Base-by-base conservation (phyloP, 257 asterid genomes). In the Eucommia ulmoides region DNA sequence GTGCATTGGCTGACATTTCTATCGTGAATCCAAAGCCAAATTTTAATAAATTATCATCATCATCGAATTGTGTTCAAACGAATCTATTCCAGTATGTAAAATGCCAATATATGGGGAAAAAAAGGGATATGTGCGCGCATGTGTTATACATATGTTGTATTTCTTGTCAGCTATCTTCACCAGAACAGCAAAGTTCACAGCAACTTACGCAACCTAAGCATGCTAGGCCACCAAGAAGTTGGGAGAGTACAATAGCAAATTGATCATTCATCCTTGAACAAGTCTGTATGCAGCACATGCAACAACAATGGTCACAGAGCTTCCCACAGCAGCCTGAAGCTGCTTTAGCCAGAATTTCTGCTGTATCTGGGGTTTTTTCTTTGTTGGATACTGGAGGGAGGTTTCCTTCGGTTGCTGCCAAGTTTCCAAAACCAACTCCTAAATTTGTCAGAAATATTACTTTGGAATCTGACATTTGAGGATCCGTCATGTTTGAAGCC, bases 211-310 rank as follows among this genome's bases (percentile, higher is more conserved):
- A 91, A 42, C 95, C 85, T 49, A 91, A 55, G 53, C 93, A 86
- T 1, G 94, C 94, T 59, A 81, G 51, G 33, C 79, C 76, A n/a
- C 83, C 74, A 22, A 70, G 76, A 29, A 81, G 48, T 70, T 89
- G 98, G 10, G 93, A 61, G 51, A 86, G 51, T 11, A 22, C 81
- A 21, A 80, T 42, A 5, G 76, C 89, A 23, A 93, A 83, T 51
- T 86, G 96, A 35, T 86, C 93, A 20, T 83, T 81, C 61, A 83
- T 48, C 65, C 41, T 47, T 11, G 96, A 86, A 45, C 92, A 91
- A 0, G 63, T 45, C 12, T 67, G 66, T 45, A 91, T 70, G 45
- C 93, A 82, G 82, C 98, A 80, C 83, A 73, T 60, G 78, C 98
- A 77, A 45, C 98, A 86, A 69, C 92, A 83, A 52, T 61, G 60